Evolutionary conservation across 1,284 basidiomycete genomes (phyloP), one percentile per base, ranked within the genome.

Genomic region (Psilocybe mexicana): DNA sequence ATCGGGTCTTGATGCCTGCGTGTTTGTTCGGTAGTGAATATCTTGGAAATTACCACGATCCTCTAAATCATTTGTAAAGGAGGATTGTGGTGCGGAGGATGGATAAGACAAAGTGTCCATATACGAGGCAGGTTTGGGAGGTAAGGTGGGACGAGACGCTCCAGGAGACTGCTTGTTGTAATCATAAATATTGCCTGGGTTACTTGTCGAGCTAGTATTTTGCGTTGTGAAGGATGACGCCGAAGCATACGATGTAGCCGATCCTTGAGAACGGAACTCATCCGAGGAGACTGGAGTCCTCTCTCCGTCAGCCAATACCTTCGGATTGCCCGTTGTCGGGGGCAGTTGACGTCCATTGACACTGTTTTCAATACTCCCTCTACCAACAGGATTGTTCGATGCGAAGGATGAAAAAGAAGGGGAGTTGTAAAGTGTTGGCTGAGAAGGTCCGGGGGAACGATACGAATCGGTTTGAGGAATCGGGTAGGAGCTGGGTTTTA

Each of bases 401-500:
- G 57, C 52, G 33, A 60, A 60, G 11, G 64, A 63, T 2, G 61
- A 52, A 51, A 55, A 61, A 2, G 66, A 65, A 10, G 55, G 47
- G 46, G 70, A 68, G 43, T 61, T 68, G 54, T 70, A 70, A 52
- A 70, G 66, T 52, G 60, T 62, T 12, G 70, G 61, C 33, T 69
- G 63, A n/a, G 69, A 61, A 33, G 68, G 55, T 14, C 57, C 60
- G 40, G 64, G 60, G 28, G 73, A 69, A 46, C 69, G 60, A 62
- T 71, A 75, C 6, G 67, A 67, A 43, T 74, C 72, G 3, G 76
- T 74, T 57, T 75, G 74, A 2, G 75, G 75, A 72, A 76, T 76
- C 7, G 67, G 23, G 30, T 69, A 68, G 23, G 71, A 51, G 8
- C 44, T 61, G 10, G 70, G 65, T 28, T 63, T 56, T 7, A 60